phyloP scores from a whole-genome alignment of 192 early-diverging fungal genomes.

The Ramicandelaber brevisporus region DNA sequence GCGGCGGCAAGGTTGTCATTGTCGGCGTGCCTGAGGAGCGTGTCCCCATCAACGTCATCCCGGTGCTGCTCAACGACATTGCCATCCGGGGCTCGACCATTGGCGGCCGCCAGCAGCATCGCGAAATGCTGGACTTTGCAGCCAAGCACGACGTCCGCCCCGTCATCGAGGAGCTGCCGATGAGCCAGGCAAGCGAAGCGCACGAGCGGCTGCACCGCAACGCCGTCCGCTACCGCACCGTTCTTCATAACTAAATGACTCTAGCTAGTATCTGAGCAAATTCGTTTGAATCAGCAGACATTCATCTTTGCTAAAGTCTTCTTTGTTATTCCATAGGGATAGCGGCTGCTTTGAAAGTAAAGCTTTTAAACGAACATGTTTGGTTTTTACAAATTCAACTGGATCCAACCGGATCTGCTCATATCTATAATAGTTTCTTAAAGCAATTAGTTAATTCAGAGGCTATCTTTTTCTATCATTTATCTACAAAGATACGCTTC shows the following conservation, averaged over 20 bases:
- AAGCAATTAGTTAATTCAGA: too few relatives aligned
- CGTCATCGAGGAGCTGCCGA: slow-evolving; percentile 24
- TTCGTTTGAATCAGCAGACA: too few relatives aligned
- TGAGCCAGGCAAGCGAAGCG: slow-evolving; percentile 23
- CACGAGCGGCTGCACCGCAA: slow-evolving; percentile 21
- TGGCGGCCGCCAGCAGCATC: slow-evolving; percentile 16
- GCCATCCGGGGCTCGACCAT: slow-evolving; percentile 23
- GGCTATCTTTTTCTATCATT: too few relatives aligned
- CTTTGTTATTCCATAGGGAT: too few relatives aligned
- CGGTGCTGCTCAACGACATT: slow-evolving; percentile 12
- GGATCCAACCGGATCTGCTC: too few relatives aligned
- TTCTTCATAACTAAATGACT: slow-evolving; percentile 26
- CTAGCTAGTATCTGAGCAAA: too few relatives aligned
- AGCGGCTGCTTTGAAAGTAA: too few relatives aligned
- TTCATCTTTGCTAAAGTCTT: too few relatives aligned
- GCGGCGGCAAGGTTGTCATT: slow-evolving; percentile 22
- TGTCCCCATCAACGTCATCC: slow-evolving; percentile 8
- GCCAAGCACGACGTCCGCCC: slow-evolving; percentile 22
- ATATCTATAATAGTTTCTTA: too few relatives aligned
- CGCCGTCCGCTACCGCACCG: slow-evolving; percentile 28
- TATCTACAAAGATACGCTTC: too few relatives aligned
- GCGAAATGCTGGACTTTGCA: slow-evolving; percentile 33
- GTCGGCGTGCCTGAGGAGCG: slow-evolving; percentile 24
- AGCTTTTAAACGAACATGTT: too few relatives aligned
- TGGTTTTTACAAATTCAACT: too few relatives aligned